Evolutionary conservation across 2,329 filamentous ascomycete genomes (phyloP).

Genomic region (Ceratocystis diversiconidia): DNA sequence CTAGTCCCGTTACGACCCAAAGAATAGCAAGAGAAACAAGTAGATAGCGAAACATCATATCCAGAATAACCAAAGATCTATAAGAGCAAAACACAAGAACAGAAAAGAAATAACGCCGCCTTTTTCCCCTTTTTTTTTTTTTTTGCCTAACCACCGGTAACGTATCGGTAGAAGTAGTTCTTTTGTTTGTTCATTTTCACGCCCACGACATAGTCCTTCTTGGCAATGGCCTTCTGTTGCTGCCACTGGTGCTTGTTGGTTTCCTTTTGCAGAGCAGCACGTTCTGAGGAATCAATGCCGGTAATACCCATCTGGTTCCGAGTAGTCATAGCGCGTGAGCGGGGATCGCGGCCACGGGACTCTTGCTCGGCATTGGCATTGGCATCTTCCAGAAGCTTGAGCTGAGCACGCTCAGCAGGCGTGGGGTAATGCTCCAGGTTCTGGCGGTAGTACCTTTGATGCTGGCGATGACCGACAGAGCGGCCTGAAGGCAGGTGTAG

Average conservation of each 20-base stretch:
- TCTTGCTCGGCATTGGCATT: slow-evolving; percentile 20
- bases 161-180: slow-evolving; percentile 40
- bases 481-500: slow-evolving; percentile 83
- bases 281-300: slow-evolving; percentile 8
- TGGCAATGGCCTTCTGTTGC: slow-evolving; percentile 15
- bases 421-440: slow-evolving; percentile 78
- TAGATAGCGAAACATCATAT: background rate
- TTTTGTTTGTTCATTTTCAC: slow-evolving; percentile 39
- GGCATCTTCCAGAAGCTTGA: slow-evolving; percentile 43
- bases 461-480: slow-evolving; percentile 75
- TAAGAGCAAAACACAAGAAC: background rate
- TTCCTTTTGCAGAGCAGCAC: slow-evolving; percentile 11
- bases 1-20: background rate
- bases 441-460: slow-evolving; percentile 81
- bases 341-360: slow-evolving; percentile 11
- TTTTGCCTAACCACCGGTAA: slow-evolving; percentile 29
- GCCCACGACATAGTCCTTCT: slow-evolving; percentile 17
- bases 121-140: background rate
- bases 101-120: background rate
- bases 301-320: slow-evolving; percentile 14
- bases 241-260: slow-evolving; percentile 12
- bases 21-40: background rate
- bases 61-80: background rate
- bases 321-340: slow-evolving; percentile 5
- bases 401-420: slow-evolving; percentile 57